phyloP scores from a whole-genome alignment of 306 rosid species.

The Citrullus mucosospermus region DNA sequence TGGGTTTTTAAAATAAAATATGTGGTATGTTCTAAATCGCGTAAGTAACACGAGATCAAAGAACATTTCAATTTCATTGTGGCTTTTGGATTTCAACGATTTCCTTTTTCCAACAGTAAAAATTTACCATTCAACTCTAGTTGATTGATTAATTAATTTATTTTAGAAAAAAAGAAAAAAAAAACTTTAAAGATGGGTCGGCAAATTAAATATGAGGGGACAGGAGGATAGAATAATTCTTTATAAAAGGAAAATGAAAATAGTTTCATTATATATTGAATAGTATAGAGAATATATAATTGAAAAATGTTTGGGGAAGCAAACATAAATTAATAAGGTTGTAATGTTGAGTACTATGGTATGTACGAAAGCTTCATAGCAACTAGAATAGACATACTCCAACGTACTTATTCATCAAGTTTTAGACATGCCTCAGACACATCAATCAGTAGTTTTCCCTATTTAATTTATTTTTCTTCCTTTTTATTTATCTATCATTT shows the following conservation, averaged over 20 bases:
- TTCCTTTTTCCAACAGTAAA: too few relatives aligned
- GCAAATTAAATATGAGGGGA: background rate
- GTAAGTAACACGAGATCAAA: too few relatives aligned
- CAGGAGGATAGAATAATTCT: background rate
- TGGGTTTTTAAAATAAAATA: background rate
- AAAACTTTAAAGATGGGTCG: background rate
- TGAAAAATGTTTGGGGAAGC: background rate
- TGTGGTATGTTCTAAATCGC: too few relatives aligned
- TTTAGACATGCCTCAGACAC: constrained; percentile 7
- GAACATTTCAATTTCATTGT: too few relatives aligned
- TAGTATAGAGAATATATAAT: background rate
- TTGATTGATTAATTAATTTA: too few relatives aligned
- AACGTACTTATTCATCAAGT: background rate
- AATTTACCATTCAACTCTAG: too few relatives aligned
- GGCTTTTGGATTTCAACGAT: too few relatives aligned
- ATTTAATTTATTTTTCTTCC: background rate
- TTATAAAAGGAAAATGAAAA: background rate
- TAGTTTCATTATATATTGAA: background rate
- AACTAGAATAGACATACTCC: background rate
- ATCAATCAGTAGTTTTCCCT: background rate
- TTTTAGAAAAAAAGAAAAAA: too few relatives aligned
- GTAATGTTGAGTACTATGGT: constrained; percentile 10
- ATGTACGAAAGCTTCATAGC: constrained; percentile 7
- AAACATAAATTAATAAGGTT: background rate
- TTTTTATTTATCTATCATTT: background rate